Conservation (phyloP, 2,329 filamentous ascomycete species). For the Trichocomaceae sp. region DNA sequence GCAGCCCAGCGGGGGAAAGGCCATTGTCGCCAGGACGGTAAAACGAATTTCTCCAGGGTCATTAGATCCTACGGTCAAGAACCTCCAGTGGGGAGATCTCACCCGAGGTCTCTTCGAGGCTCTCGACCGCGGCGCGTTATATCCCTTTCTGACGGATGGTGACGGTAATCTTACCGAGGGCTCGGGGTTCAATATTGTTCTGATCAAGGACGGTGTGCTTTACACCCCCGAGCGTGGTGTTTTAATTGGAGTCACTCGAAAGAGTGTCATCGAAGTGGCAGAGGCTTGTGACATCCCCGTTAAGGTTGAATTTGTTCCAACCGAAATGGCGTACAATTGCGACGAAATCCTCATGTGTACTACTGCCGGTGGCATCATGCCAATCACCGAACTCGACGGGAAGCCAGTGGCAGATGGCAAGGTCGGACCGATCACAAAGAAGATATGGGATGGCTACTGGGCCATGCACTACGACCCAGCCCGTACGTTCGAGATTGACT, state of each 20-base stretch:
- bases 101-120: conserved; percentile 44
- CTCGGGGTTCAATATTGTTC: conserved; percentile 44
- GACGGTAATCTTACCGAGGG: conserved; percentile 44
- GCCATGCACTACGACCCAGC: conserved; percentile 39
- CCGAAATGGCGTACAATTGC: conserved; percentile 31
- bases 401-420: conserved; percentile 37
- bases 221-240: conserved; percentile 46
- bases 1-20: conserved; percentile 37
- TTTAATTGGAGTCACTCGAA: conserved; percentile 45
- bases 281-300: conserved; percentile 28
- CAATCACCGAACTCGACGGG: conserved; percentile 44
- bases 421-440: conserved; percentile 42
- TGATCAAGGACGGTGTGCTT: conserved; percentile 42
- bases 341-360: conserved; percentile 51
- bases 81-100: conserved; percentile 48
- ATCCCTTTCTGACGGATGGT: conserved; percentile 48
- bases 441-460: conserved; percentile 50
- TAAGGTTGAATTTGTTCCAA: conserved; percentile 34
- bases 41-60: conserved; percentile 40
- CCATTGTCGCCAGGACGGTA: conserved; percentile 43
- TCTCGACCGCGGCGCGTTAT: conserved; percentile 40
- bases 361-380: conserved; percentile 50
- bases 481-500: conserved; percentile 27
- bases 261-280: conserved; percentile 44
- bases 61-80: conserved; percentile 49